Evolutionary conservation across 108 stramenopile species (phyloP).

Genomic region (Nitzschia putrida): DNA sequence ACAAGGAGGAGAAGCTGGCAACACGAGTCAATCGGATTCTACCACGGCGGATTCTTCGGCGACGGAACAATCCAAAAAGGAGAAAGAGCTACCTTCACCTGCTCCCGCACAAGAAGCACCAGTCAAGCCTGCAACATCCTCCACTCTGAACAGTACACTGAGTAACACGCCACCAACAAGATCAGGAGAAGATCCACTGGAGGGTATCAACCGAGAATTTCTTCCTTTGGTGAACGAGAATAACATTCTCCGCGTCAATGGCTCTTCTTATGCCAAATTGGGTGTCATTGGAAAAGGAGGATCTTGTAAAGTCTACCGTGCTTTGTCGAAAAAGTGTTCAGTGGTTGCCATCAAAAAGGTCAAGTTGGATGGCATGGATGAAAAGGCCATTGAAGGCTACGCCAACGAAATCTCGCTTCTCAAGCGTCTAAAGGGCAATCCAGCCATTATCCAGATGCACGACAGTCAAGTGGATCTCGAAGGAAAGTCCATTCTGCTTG

Average conservation of each 20-base stretch:
- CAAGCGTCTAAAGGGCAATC: slow-evolving; percentile 84
- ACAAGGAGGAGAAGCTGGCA: background rate
- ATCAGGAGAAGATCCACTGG: slow-evolving; percentile 7
- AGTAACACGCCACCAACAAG: background rate
- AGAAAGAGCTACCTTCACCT: background rate
- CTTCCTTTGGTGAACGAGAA: slow-evolving; percentile 73
- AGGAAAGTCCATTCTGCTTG: slow-evolving; percentile 80
- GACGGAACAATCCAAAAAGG: background rate
- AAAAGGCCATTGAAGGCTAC: slow-evolving; percentile 86
- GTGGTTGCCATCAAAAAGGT: slow-evolving; percentile 97
- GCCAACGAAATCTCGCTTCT: slow-evolving; percentile 96
- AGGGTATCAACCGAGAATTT: slow-evolving; percentile 52
- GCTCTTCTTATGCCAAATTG: slow-evolving; percentile 82
- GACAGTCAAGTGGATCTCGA: slow-evolving; percentile 88
- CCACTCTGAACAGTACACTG: background rate
- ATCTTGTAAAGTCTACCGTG: slow-evolving; percentile 93
- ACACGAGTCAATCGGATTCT: background rate
- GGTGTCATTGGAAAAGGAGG: slow-evolving; percentile 96
- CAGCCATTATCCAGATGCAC: slow-evolving; percentile 89
- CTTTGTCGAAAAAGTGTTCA: slow-evolving; percentile 72
- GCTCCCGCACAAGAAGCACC: background rate
- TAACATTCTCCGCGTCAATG: slow-evolving; percentile 86
- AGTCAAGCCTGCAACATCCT: background rate
- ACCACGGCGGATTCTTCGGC: background rate
- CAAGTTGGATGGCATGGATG: slow-evolving; percentile 84